Percentiles rank a stretch among this genome's conserved stretches.
These are phyloP conservation scores for Boletus rubroflammeus DNA, from an alignment of 768 basidiomycete genomes.

Conservation along the genomic window DNA sequence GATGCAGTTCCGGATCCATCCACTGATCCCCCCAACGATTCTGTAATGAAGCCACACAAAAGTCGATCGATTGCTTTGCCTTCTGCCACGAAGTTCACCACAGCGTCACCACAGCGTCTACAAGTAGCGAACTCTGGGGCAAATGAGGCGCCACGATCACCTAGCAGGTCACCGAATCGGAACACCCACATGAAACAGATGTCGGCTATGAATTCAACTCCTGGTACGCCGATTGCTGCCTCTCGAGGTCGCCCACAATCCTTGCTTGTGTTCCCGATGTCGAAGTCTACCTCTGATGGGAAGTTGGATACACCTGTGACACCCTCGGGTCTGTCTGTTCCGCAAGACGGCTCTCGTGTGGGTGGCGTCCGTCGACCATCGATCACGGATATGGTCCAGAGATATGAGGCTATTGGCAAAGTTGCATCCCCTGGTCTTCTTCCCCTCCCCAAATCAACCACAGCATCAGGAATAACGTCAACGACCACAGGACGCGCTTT, in stretches of 20 bases:
- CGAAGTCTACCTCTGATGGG: slow-evolving; percentile 40
- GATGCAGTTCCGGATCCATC: slow-evolving; percentile 18
- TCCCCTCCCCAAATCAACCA: slow-evolving; percentile 32
- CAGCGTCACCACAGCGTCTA: slow-evolving; percentile 26
- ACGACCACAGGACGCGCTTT: slow-evolving; percentile 18
- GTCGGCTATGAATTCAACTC: slow-evolving; percentile 22
- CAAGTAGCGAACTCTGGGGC: slow-evolving; percentile 16
- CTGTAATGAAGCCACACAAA: slow-evolving; percentile 16
- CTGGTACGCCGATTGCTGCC: slow-evolving; percentile 28
- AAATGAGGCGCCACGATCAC: slow-evolving; percentile 22
- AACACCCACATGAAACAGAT: slow-evolving; percentile 31
- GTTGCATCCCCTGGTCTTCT: slow-evolving; percentile 28
- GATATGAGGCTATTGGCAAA: slow-evolving; percentile 63
- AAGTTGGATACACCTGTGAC: slow-evolving; percentile 31
- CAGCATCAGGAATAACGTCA: slow-evolving; percentile 10
- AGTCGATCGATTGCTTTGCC: slow-evolving; percentile 19
- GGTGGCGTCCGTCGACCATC: slow-evolving; percentile 57
- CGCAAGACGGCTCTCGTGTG: slow-evolving; percentile 44
- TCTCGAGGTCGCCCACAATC: slow-evolving; percentile 72
- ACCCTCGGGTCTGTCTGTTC: slow-evolving; percentile 42
- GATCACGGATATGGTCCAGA: slow-evolving; percentile 84
- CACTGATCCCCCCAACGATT: slow-evolving; percentile 13
- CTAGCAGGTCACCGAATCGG: slow-evolving; percentile 29
- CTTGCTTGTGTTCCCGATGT: slow-evolving; percentile 65
- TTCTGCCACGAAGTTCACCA: slow-evolving; percentile 17